Conservation (phyloP, 345 rosid genomes). For the Acer campestre region DNA sequence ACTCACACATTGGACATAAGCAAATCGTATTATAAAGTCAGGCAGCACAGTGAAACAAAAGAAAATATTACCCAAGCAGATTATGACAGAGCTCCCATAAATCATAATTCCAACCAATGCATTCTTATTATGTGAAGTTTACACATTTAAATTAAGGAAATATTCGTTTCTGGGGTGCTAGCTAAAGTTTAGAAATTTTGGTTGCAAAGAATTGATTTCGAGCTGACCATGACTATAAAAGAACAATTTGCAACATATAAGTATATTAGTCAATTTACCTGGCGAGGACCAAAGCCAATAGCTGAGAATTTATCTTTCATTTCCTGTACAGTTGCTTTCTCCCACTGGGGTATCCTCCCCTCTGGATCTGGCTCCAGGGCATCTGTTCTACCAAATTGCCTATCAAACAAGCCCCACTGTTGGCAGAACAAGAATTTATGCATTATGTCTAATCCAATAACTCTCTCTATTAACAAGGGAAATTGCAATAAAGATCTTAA, state of each 20-base stretch:
- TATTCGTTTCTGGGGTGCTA: background rate
- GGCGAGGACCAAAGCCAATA: constrained; percentile 89
- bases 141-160: background rate
- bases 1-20: background rate
- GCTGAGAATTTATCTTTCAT: constrained; percentile 89
- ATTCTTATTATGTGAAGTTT: background rate
- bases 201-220: background rate
- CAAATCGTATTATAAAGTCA: background rate
- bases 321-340: constrained; percentile 74
- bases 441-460: background rate
- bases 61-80: background rate
- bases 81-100: background rate
- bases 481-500: background rate
- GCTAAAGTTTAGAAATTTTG: background rate
- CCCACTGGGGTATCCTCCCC: constrained; percentile 85
- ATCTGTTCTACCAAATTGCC: constrained; percentile 81
- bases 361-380: constrained; percentile 74
- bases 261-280: constrained; percentile 44
- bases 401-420: constrained; percentile 93
- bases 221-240: background rate
- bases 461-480: background rate
- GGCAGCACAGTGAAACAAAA: background rate
- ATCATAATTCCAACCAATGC: background rate
- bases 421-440: constrained; percentile 8
- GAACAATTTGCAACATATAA: background rate